Conservation (phyloP, 1,284 basidiomycete genomes). For the Irpex rosettiformis region DNA sequence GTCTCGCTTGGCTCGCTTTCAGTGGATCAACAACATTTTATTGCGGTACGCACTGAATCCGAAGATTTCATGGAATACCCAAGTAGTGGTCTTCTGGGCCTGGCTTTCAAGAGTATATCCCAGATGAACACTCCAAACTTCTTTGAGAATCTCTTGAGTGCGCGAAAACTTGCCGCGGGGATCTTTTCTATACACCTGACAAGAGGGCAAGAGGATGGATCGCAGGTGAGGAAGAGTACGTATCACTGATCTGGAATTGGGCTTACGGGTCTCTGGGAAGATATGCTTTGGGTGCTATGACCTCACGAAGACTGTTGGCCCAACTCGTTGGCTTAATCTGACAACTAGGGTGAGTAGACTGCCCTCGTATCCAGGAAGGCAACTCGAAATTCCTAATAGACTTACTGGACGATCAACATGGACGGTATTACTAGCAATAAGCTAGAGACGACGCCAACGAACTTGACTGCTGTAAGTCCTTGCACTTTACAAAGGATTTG, state of each 20-base stretch:
- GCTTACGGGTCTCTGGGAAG: constrained; percentile 24
- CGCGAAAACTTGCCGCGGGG: constrained; percentile 39
- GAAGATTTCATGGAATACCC: constrained; percentile 41
- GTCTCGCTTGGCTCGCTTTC: constrained; percentile 44
- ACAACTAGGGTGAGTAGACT: constrained; percentile 36
- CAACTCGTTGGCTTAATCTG: constrained; percentile 50
- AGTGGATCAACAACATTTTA: constrained; percentile 46
- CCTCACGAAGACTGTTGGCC: constrained; percentile 41
- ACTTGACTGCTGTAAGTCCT: constrained; percentile 37
- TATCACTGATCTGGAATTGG: neutral
- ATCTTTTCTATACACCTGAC: constrained; percentile 58
- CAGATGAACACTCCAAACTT: constrained; percentile 41
- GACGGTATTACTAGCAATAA: constrained; percentile 36
- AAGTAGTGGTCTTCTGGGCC: constrained; percentile 52
- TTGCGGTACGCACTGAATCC: constrained; percentile 40
- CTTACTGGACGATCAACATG: constrained; percentile 55
- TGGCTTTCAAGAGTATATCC: constrained; percentile 56
- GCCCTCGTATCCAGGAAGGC: neutral
- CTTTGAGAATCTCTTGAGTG: constrained; percentile 57
- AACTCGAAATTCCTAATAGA: constrained; percentile 29
- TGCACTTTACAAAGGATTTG: neutral
- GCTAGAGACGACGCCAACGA: constrained; percentile 17
- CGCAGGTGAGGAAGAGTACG: constrained; percentile 37
- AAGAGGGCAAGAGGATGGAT: constrained; percentile 41
- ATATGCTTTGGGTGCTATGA: constrained; percentile 61